Evolutionary conservation across 345 rosid genomes (phyloP), one percentile per base, ranked within the genome.

Genomic region (Geranium rotundifolium): DNA sequence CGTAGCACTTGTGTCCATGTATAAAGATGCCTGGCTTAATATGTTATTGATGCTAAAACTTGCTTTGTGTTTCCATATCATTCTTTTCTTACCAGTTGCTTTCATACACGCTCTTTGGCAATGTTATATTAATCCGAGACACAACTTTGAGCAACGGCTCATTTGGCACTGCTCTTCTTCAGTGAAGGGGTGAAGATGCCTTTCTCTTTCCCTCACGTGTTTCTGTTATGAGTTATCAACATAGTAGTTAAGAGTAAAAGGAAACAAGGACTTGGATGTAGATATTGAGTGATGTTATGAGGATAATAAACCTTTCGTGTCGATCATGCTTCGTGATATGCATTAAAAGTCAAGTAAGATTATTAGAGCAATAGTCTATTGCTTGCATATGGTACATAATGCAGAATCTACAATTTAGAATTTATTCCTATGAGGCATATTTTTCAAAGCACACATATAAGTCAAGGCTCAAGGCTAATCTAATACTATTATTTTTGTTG

Each of bases 401-500:
- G 57, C 57, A 54, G 18, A 41, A 41, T 41, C 1, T 12, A 1
- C 14, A 41, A 4, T 41, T 5, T 41, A 41, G 50, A 41, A 41
- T 41, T 41, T 1, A 41, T 17, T 17, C 7, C 3, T 54, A 1
- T 1, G 2, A 54, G 15, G 18, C 19, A 54, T 54, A 54, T 54
- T 16, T 9, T 7, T 59, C 37, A 20, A 30, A 34, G 4, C 29
- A 7, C 46, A 58, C 62, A 18, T 41, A 39, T n/a, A 31, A 31
- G 7, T 31, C n/a, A n/a, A n/a, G n/a, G n/a, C 41, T 18, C 60
- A 29, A 61, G 29, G 49, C 61, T 68, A 19, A 59, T 64, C 19
- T 41, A 12, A 5, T 41, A 4, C 5, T 12, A 5, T 41, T 41
- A 1, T 4, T 0, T 49, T 62, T 29, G 18, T 67, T 57, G 41